These are phyloP conservation scores for Suhomyces anneliseae DNA, from an alignment of 1,139 yeast species.

Conservation along the genomic window DNA sequence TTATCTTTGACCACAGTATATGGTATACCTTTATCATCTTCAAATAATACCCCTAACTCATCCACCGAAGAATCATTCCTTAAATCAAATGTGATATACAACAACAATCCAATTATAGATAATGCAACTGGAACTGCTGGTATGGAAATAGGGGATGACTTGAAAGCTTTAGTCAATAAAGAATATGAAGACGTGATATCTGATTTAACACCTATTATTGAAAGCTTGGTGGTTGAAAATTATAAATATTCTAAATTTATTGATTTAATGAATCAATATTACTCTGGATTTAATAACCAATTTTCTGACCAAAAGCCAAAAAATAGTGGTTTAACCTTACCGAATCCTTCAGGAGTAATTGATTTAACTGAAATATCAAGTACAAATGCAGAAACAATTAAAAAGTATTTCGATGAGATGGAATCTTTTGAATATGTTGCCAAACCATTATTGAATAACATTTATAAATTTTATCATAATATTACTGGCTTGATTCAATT, in stretches of 20 bases:
- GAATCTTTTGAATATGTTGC: conserved; percentile 40
- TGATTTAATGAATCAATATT: conserved; percentile 32
- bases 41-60: background rate
- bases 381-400: conserved; percentile 20
- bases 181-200: conserved; percentile 42
- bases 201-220: conserved; percentile 40
- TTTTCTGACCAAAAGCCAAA: conserved; percentile 21
- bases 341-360: conserved; percentile 38
- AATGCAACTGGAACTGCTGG: conserved; percentile 20
- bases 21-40: conserved; percentile 22
- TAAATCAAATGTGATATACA: conserved; percentile 31
- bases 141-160: conserved; percentile 1
- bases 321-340: conserved; percentile 18
- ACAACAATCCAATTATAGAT: conserved; percentile 36
- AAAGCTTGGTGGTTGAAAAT: conserved; percentile 42
- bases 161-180: conserved; percentile 20
- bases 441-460: conserved; percentile 31
- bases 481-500: conserved; percentile 24
- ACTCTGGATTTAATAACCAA: conserved; percentile 24
- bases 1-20: conserved; percentile 34
- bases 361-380: conserved; percentile 23
- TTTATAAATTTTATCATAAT: conserved; percentile 22
- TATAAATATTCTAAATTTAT: conserved; percentile 37
- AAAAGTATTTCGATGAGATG: conserved; percentile 30
- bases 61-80: conserved; percentile 8